Base-by-base conservation (phyloP, 2,329 filamentous ascomycete species). In the Didymella arachidicola region DNA sequence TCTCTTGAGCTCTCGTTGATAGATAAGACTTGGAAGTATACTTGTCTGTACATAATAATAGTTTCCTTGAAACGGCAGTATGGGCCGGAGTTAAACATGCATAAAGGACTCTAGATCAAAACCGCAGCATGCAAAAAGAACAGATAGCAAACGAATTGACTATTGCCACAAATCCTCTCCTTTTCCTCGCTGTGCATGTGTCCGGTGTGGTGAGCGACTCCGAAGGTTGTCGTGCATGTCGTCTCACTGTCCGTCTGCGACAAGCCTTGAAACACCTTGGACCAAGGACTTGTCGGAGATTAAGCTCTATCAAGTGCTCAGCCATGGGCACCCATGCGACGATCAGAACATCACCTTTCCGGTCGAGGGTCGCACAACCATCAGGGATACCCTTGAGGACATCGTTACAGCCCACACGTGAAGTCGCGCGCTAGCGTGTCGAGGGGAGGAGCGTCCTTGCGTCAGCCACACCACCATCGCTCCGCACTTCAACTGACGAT, bases 41-140 rank as follows among this genome's bases (percentile, higher is more conserved):
- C 50, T 50, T 51, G 32, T 54, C 56, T 51, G 45, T 59, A 59
- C 50, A 54, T 59, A 59, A 59, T 59, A 18, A 42, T 54, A 59
- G 38, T 54, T 50, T 46, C 32, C 41, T 36, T 22, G 53, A 7
- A 19, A 46, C 27, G 14, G 32, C 32, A 38, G 26, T 44, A 30
- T 16, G 25, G 12, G 19, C n/a, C 12, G 18, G 27, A 8, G 18
- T 19, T 22, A 2, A 5, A 29, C 30, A 48, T 38, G 29, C 36
- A 47, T 43, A 16, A 49, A 18, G 14, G 45, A 49, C 10, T 8
- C 27, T 26, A 7, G 14, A 46, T 22, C 11, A 41, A 39, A 53
- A 41, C 41, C 16, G 52, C 18, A 34, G 26, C 54, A 47, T 19
- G 32, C 11, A 25, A 11, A 16, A 22, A 26, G 22, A 47, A 48